A percentile compares a stretch with the other conserved stretches of the same genome.
phyloP scores from a whole-genome alignment of 306 rosid genomes.

The Quillaja saponaria region DNA sequence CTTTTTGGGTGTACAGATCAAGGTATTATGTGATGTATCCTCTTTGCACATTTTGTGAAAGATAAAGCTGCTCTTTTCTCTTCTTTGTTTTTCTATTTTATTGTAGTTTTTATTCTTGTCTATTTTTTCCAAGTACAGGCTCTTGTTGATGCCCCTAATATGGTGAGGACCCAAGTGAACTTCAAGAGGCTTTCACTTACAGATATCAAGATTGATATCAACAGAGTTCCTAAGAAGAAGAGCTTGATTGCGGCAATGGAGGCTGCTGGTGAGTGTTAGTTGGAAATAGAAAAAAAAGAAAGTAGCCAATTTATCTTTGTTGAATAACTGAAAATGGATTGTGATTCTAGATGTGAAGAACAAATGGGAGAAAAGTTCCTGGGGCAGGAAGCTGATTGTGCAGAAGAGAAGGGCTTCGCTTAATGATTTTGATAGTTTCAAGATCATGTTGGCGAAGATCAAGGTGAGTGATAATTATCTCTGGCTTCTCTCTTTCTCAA shows the following conservation, averaged over 20 bases:
- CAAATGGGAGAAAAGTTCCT: conserved; percentile 58
- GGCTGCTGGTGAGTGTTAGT: conserved; percentile 39
- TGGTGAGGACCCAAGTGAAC: conserved; percentile 54
- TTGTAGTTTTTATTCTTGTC: no score
- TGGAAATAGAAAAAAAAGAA: no score
- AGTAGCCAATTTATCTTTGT: not conserved
- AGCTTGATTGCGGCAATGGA: conserved; percentile 47
- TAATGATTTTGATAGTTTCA: conserved; percentile 55
- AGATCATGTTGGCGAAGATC: conserved; percentile 59
- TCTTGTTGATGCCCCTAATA: conserved; percentile 54
- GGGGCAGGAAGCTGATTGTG: conserved; percentile 58
- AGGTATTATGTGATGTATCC: no score
- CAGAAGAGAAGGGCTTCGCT: conserved; percentile 52
- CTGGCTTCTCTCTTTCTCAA: not conserved
- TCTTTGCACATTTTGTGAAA: no score
- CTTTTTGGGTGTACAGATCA: no score
- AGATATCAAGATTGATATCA: conserved; percentile 50
- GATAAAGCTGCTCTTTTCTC: no score
- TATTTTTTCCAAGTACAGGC: conserved; percentile 28
- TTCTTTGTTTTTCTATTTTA: no score
- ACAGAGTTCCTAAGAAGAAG: conserved; percentile 53
- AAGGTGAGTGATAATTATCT: conserved; percentile 29
- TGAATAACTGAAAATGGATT: not conserved
- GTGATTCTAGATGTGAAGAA: conserved; percentile 48
- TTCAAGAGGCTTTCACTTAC: conserved; percentile 57